A percentile compares a stretch with the other conserved stretches of the same genome.
Conservation (phyloP, 805 yeast genomes). For the Wickerhamomyces bisporus region DNA sequence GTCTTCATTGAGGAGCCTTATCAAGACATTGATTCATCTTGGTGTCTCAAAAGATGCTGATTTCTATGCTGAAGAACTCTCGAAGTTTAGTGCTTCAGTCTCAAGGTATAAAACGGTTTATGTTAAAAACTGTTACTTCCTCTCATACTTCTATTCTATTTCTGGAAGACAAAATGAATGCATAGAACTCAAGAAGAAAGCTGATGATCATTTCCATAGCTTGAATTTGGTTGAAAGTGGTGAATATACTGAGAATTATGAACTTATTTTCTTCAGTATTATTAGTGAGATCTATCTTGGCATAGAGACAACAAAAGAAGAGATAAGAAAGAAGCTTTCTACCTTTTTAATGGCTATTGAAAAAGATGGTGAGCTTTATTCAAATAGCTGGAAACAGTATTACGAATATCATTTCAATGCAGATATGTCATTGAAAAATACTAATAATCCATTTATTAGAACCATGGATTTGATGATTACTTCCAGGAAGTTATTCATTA, state of each 20-base stretch:
- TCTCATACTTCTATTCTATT: conserved; percentile 15
- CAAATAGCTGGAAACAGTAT: conserved; percentile 16
- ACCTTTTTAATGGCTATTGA: conserved; percentile 16
- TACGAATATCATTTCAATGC: conserved; percentile 19
- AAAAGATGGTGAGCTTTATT: conserved; percentile 13
- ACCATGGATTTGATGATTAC: conserved; percentile 26
- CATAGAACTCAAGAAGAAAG: conserved; percentile 2
- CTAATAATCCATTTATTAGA: conserved; percentile 17
- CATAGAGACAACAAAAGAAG: not conserved
- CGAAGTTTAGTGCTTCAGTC: conserved; percentile 17
- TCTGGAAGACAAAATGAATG: conserved; percentile 13
- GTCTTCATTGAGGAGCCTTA: conserved; percentile 33
- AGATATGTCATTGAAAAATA: conserved; percentile 13
- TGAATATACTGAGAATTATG: conserved; percentile 17
- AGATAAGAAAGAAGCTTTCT: conserved; percentile 11
- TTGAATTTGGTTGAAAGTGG: conserved; percentile 8
- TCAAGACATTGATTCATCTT: conserved; percentile 36
- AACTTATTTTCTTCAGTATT: conserved; percentile 18
- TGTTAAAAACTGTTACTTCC: conserved; percentile 18
- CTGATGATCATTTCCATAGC: conserved; percentile 13
- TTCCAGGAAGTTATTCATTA: conserved; percentile 25
- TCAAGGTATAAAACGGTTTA: conserved; percentile 6
- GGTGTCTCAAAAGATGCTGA: conserved; percentile 59
- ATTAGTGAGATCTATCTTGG: conserved; percentile 14
- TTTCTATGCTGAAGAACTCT: conserved; percentile 47